Base-by-base conservation (phyloP, 768 basidiomycete genomes). In the Cyathus striatus region DNA sequence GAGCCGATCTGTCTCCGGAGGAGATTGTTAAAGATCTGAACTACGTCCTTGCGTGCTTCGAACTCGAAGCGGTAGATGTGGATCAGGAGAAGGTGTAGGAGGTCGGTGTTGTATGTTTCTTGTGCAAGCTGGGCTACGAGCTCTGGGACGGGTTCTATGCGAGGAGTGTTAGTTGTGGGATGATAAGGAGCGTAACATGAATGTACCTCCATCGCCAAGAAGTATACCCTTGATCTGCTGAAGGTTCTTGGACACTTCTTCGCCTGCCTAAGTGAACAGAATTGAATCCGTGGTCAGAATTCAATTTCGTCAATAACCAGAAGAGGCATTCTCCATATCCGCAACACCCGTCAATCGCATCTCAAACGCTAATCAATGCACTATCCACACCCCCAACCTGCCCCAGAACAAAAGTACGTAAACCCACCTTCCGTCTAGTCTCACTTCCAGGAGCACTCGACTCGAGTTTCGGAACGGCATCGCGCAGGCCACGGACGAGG, bases 91-190 rank as follows among this genome's bases (percentile, higher is more conserved):
- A 81, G 69, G 47, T 86, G 77, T 20, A 98, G 72, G 20, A 98
- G 73, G 59, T 96, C 91, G 36, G 86, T 89, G 47, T 81, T 82
- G 68, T 97, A 98, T 6, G 91, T 90, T 60, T 98, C 95, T 57
- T 97, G 93, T 0, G 95, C 89, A 9, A 98, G 81, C 60, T 97
- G 94, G 5, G 94, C 92, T 33, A 97, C 78, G 23, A 90, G 71
- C 54, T 98, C 95, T 0, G 93, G 89, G 13, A 85, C 68, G 6
- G 92, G 88, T 47, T 94, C 92, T 82, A 55, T 23, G 41, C 30
- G 34, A 32, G 21, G 23, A 23, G 41, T 20, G 38, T 35, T 25
- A 38, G 44, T 37, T 16, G 41, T 26, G 17, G 37, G 20, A 27
- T 40, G 45, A 41, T 32, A 34, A 42, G 32, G 3, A 27, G 37